These are phyloP conservation scores for Melampsora americana DNA, from an alignment of 1,284 basidiomycete species.

Conservation along the genomic window DNA sequence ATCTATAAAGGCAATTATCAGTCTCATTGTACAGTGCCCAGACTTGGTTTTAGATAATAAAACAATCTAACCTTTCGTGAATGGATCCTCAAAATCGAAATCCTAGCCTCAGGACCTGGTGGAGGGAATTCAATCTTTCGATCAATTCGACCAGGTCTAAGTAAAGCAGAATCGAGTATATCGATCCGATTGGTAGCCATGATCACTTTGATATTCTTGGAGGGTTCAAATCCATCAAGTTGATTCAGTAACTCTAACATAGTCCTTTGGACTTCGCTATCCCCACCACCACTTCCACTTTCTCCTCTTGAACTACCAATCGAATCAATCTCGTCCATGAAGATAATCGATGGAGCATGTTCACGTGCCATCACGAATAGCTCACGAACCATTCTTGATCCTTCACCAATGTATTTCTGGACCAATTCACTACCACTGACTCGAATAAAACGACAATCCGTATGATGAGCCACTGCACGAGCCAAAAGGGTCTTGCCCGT, in stretches of 20 bases:
- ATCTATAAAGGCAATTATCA: slow-evolving; percentile 61
- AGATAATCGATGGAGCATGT: slow-evolving; percentile 98
- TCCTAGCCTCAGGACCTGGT: slow-evolving; percentile 93
- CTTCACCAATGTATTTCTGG: slow-evolving; percentile 98
- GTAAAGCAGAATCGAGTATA: slow-evolving; percentile 89
- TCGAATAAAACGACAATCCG: slow-evolving; percentile 96
- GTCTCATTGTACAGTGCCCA: background rate
- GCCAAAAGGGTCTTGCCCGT: slow-evolving; percentile 96
- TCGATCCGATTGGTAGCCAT: slow-evolving; percentile 99
- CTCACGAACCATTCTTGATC: slow-evolving; percentile 92
- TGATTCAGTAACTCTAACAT: slow-evolving; percentile 97
- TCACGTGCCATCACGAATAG: slow-evolving; percentile 98
- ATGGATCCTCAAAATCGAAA: slow-evolving; percentile 93
- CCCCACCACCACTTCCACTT: slow-evolving; percentile 72
- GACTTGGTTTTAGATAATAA: background rate
- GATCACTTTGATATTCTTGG: slow-evolving; percentile 98
- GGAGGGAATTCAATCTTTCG: slow-evolving; percentile 99
- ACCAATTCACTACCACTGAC: slow-evolving; percentile 93
- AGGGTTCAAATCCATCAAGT: slow-evolving; percentile 93
- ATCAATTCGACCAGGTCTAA: slow-evolving; percentile 95
- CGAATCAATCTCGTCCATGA: slow-evolving; percentile 99
- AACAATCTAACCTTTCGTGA: slow-evolving; percentile 72
- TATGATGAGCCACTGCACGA: slow-evolving; percentile 96
- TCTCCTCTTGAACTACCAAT: slow-evolving; percentile 91
- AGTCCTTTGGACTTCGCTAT: slow-evolving; percentile 95